Conservation (phyloP, 225 moss, liverwort and hornwort species). For the Climacium dendroides region DNA sequence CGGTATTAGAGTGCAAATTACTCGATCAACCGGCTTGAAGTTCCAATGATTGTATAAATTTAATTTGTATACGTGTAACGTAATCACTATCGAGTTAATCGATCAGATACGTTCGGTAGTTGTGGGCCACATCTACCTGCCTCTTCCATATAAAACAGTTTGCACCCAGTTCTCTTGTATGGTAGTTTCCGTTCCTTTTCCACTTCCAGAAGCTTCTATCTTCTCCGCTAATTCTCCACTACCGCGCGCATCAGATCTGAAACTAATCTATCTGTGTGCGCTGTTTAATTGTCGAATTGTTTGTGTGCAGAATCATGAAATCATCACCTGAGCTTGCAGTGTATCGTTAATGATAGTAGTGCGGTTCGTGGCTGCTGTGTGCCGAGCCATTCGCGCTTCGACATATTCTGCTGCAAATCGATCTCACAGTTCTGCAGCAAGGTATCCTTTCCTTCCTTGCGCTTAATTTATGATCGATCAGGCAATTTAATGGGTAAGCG, state of each 20-base stretch:
- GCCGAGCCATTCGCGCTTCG: not conserved
- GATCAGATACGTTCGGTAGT: not conserved
- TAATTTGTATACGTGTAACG: not conserved
- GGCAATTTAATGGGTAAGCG: too few relatives aligned
- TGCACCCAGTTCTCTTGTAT: not conserved
- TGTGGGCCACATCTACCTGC: not conserved
- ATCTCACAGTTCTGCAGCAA: not conserved
- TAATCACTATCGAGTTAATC: not conserved
- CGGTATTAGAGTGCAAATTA: not conserved
- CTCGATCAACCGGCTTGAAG: not conserved
- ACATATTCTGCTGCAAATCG: not conserved
- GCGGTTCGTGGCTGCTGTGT: not conserved
- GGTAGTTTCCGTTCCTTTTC: not conserved
- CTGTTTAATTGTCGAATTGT: not conserved
- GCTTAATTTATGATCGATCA: not conserved
- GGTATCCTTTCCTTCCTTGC: not conserved
- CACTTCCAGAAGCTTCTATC: not conserved
- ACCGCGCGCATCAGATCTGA: not conserved
- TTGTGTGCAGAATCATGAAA: not conserved
- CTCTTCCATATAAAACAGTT: not conserved
- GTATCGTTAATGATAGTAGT: not conserved
- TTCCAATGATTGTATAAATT: not conserved
- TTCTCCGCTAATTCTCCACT: not conserved
- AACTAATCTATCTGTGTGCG: not conserved
- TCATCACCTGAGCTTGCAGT: not conserved